These are phyloP conservation scores for Colletotrichum limetticola DNA, from an alignment of 2,329 filamentous ascomycete species.

Conservation along the genomic window DNA sequence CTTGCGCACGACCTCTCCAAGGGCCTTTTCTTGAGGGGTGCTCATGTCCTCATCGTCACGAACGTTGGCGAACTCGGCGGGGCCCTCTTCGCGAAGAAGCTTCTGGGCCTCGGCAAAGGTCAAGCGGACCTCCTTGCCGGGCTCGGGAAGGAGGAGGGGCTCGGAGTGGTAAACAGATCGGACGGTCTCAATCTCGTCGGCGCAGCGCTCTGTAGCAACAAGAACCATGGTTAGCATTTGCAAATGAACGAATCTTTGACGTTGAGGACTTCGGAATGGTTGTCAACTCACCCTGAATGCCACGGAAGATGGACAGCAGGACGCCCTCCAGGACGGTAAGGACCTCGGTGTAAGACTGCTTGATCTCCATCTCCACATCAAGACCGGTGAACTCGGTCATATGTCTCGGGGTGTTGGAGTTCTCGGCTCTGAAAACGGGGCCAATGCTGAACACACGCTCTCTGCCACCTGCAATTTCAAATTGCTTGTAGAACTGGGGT, in stretches of 20 bases:
- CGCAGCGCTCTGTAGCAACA: conserved; percentile 63
- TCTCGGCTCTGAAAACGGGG: conserved; percentile 87
- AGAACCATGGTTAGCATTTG: conserved; percentile 25
- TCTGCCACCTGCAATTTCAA: conserved; percentile 82
- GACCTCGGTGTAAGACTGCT: conserved; percentile 82
- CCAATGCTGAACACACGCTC: conserved; percentile 83
- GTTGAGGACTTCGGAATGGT: not conserved
- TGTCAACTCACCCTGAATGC: conserved; percentile 59
- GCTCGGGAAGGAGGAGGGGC: conserved; percentile 78
- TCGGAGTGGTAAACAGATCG: conserved; percentile 81
- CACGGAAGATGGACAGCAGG: conserved; percentile 82
- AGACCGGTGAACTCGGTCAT: conserved; percentile 92
- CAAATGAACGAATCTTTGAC: not conserved
- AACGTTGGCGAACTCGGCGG: conserved; percentile 73
- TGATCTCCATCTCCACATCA: conserved; percentile 91
- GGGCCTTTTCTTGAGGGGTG: conserved; percentile 87
- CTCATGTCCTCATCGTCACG: conserved; percentile 82
- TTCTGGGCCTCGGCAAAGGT: conserved; percentile 83
- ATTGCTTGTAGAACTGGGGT: conserved; percentile 89
- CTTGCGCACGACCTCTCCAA: conserved; percentile 84
- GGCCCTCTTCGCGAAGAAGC: conserved; percentile 80
- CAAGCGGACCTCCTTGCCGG: conserved; percentile 79
- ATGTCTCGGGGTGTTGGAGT: conserved; percentile 85
- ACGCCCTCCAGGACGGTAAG: conserved; percentile 77
- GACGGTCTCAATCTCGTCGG: conserved; percentile 77